Base-by-base conservation (phyloP, 768 basidiomycete genomes). In the Suillus occidentalis region DNA sequence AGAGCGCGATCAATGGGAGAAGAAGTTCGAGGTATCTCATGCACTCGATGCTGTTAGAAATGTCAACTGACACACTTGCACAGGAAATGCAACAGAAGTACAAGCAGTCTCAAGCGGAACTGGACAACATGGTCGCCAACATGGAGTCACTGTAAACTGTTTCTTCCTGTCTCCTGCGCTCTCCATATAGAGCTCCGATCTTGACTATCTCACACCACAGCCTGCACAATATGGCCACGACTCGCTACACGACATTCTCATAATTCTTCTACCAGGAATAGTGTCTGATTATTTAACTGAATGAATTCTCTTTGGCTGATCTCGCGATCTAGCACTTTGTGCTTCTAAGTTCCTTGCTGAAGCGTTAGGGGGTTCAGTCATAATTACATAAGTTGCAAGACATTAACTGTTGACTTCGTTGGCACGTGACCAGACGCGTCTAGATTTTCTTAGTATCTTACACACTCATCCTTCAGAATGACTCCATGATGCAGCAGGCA, bases 1-100 rank as follows among this genome's bases (percentile, higher is more conserved):
- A 73, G 97, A 99, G 77, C 89, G 96, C 60, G 97, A 99, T 76
- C 72, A 75, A 47, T 95, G 92, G 93, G 96, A 97, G 87, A 87
- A 89, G 84, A 98, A 97, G 80, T 92, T 87, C 81, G 96, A 96
- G 84, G 95, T 94, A 72, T 72, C 20, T 14, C 0, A 49, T 14
- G 16, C 2, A 13, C 20, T 16, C 10, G 37, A 7, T 59, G 36
- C 28, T 56, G 42, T 65, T 59, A 28, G 39, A 43, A 59, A 22
- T 49, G 70, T 59, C 64, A 55, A 64, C 14, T 50, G 40, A 42
- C 10, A 3, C 50, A 49, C 39, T 65, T 66, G 42, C 66, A 66
- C 76, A 95, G 93, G 93, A 95, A 70, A 81, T 83, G 66, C 71
- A 84, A 66, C 80, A 72, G 66, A 95, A 95, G 76, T 92, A 89